Conservation (phyloP, 768 basidiomycete genomes). For the Auricularia auricula-judae region DNA sequence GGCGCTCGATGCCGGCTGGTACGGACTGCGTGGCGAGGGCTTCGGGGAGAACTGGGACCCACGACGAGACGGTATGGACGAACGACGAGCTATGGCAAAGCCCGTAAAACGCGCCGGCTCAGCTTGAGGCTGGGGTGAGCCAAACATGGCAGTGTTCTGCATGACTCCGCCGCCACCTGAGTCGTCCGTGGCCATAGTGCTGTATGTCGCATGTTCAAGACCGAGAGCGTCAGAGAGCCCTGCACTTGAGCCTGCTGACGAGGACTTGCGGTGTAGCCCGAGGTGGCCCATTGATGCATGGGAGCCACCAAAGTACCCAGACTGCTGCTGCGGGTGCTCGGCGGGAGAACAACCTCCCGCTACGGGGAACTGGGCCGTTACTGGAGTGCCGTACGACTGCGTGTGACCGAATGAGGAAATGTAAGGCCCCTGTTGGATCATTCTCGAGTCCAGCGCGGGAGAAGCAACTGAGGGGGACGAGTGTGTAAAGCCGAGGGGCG, state of each 20-base stretch:
- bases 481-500: neutral
- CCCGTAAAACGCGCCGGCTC: neutral
- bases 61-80: neutral
- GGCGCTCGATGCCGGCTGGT: neutral
- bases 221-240: neutral
- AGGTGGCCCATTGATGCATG: neutral
- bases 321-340: neutral
- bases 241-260: neutral
- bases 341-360: neutral
- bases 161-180: neutral
- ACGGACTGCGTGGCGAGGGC: neutral
- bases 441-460: neutral
- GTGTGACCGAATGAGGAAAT: neutral
- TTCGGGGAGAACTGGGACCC: neutral
- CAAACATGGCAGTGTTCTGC: neutral
- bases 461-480: neutral
- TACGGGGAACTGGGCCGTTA: neutral
- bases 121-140: neutral
- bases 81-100: neutral
- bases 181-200: neutral
- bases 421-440: neutral
- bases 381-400: neutral
- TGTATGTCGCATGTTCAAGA: neutral
- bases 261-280: neutral
- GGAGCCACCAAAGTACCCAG: neutral